Evolutionary conservation across 1,284 basidiomycete genomes (phyloP).

Genomic region (Inonotus obliquus): DNA sequence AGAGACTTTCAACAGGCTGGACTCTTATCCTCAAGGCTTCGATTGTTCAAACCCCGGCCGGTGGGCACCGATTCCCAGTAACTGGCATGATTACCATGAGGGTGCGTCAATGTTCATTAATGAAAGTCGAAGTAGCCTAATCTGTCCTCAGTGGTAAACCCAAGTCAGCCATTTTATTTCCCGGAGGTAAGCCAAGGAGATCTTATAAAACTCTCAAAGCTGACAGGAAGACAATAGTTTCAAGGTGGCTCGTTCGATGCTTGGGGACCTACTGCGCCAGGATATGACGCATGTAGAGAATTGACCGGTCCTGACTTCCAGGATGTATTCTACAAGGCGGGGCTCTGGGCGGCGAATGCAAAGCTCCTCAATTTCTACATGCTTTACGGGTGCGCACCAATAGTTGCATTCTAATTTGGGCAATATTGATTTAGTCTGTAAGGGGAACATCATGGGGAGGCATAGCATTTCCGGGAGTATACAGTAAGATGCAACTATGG

Average conservation of each 20-base stretch:
- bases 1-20: constrained; percentile 34
- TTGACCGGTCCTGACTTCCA: constrained; percentile 28
- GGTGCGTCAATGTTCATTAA: constrained; percentile 38
- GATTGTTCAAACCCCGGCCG: constrained; percentile 62
- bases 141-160: constrained; percentile 39
- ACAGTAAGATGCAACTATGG: constrained; percentile 26
- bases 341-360: constrained; percentile 27
- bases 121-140: constrained; percentile 68
- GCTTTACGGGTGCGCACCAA: constrained; percentile 28
- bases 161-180: constrained; percentile 29
- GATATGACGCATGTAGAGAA: constrained; percentile 26
- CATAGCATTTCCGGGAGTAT: constrained; percentile 28
- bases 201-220: constrained; percentile 7
- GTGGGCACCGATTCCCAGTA: constrained; percentile 54
- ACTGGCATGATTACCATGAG: constrained; percentile 29
- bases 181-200: constrained; percentile 27
- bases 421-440: constrained; percentile 1
- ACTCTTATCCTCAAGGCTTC: constrained; percentile 69
- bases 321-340: constrained; percentile 28
- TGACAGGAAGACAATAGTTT: constrained; percentile 31
- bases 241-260: constrained; percentile 29
- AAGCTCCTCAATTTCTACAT: constrained; percentile 30
- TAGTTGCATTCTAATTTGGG: constrained; percentile 26
- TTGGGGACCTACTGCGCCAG: constrained; percentile 20
- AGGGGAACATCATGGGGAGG: constrained; percentile 31